Percentiles rank a stretch among this genome's conserved stretches.
phyloP scores from a whole-genome alignment of 164 flowering plant genomes.

The grape (Vitis vinifera) region DNA sequence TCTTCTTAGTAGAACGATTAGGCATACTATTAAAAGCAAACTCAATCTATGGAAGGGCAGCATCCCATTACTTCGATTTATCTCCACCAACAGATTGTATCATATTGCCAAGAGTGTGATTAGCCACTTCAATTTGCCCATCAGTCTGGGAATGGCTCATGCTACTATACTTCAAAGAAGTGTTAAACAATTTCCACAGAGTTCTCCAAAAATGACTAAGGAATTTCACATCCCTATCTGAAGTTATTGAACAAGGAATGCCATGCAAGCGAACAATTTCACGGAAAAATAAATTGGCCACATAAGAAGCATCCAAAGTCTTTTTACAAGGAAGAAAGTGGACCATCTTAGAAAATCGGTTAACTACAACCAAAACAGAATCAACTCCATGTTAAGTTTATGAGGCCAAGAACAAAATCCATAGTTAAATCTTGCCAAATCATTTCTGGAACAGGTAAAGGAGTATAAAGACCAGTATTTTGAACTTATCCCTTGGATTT shows the following conservation, averaged over 20 bases:
- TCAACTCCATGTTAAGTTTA: background rate
- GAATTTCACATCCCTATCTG: too few species aligned
- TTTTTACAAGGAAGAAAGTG: background rate
- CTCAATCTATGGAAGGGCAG: background rate
- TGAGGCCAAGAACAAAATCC: background rate
- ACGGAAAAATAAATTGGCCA: background rate
- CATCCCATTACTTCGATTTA: background rate
- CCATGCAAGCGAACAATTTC: too few species aligned
- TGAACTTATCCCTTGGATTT: background rate
- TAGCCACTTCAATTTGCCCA: background rate
- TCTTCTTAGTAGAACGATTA: background rate
- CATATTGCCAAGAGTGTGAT: background rate
- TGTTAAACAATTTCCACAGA: background rate
- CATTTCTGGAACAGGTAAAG: background rate
- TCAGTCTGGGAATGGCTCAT: background rate
- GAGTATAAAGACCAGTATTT: background rate
- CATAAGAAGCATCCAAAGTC: background rate
- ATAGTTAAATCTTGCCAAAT: conserved; percentile 3
- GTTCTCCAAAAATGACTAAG: too few species aligned
- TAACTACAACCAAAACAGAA: conserved; percentile 7
- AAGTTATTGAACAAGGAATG: too few species aligned
- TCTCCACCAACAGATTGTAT: background rate
- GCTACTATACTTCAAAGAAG: background rate
- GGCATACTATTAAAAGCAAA: conserved; percentile 1
- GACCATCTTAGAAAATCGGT: background rate